Conservation (phyloP, 208 protist species). For the Herpetomonas samuelpessoai region DNA sequence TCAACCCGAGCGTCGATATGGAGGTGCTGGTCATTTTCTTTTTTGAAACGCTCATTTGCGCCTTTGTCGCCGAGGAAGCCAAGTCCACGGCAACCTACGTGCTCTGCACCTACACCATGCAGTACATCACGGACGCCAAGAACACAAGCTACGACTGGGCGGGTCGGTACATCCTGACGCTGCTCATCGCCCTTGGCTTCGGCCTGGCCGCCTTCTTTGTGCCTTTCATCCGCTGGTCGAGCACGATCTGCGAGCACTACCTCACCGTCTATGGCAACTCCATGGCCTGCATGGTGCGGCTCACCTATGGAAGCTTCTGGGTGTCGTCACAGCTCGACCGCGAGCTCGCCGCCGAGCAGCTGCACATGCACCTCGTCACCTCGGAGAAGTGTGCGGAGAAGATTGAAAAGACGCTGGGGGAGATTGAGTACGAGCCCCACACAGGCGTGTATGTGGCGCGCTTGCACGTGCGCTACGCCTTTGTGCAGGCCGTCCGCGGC, state of each 20-base stretch:
- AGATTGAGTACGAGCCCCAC: constrained; percentile 84
- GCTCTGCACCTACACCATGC: constrained; percentile 65
- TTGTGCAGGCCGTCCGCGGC: constrained; percentile 51
- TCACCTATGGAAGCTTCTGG: constrained; percentile 79
- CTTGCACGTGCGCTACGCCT: constrained; percentile 50
- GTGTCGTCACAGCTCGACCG: constrained; percentile 57
- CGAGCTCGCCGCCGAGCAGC: constrained; percentile 61
- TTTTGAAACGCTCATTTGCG: constrained; percentile 40
- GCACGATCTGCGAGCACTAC: constrained; percentile 69
- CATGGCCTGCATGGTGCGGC: constrained; percentile 73
- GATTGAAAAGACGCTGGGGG: constrained; percentile 32
- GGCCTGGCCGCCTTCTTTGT: constrained; percentile 75
- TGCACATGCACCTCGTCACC: constrained; percentile 64
- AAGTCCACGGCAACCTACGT: constrained; percentile 72
- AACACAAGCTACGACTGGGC: constrained; percentile 58
- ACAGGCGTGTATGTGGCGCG: constrained; percentile 50
- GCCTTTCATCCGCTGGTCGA: constrained; percentile 84
- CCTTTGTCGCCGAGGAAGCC: constrained; percentile 71
- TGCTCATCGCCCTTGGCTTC: constrained; percentile 71
- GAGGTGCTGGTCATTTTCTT: constrained; percentile 71
- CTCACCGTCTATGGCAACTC: constrained; percentile 62
- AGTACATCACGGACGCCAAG: constrained; percentile 49
- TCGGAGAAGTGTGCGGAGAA: constrained; percentile 48
- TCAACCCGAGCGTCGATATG: constrained; percentile 47
- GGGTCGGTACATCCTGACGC: constrained; percentile 62